Conservation (phyloP, 2,329 filamentous ascomycete genomes). For the Scytalidium sp. region DNA sequence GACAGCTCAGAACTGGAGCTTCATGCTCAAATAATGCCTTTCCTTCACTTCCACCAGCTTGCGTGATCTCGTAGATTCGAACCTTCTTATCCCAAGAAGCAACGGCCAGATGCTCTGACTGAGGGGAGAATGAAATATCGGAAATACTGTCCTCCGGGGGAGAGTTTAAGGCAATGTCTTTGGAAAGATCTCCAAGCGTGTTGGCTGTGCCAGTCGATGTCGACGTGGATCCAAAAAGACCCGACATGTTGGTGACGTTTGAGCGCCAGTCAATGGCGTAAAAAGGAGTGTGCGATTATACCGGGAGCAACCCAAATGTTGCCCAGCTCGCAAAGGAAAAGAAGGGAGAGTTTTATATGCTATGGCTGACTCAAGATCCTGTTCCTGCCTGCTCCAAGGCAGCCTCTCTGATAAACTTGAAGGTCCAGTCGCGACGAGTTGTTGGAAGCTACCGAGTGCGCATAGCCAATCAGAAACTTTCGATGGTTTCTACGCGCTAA, state of each 20-base stretch:
- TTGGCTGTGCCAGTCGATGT: conserved; percentile 49
- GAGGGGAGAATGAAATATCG: conserved; percentile 77
- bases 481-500: conserved; percentile 5
- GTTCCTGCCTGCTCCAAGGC: conserved; percentile 7
- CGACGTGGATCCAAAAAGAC: conserved; percentile 55
- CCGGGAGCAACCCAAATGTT: background rate
- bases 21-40: conserved; percentile 86
- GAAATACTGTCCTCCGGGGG: conserved; percentile 89
- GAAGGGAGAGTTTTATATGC: background rate
- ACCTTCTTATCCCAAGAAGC: conserved; percentile 98
- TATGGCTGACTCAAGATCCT: too few relatives aligned
- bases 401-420: conserved; percentile 8
- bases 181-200: conserved; percentile 85
- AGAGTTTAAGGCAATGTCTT: conserved; percentile 75
- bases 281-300: background rate
- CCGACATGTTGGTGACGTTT: conserved; percentile 53
- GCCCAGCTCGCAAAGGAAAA: background rate
- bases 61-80: conserved; percentile 88
- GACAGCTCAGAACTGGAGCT: conserved; percentile 76
- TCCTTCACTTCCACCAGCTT: conserved; percentile 74
- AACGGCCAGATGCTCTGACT: conserved; percentile 79
- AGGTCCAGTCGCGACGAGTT: conserved; percentile 3
- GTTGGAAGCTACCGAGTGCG: conserved; percentile 2
- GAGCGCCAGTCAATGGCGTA: background rate
- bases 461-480: conserved; percentile 1